These are phyloP conservation scores for Stenocarpella maydis DNA, from an alignment of 2,329 filamentous ascomycete species.

Conservation along the genomic window DNA sequence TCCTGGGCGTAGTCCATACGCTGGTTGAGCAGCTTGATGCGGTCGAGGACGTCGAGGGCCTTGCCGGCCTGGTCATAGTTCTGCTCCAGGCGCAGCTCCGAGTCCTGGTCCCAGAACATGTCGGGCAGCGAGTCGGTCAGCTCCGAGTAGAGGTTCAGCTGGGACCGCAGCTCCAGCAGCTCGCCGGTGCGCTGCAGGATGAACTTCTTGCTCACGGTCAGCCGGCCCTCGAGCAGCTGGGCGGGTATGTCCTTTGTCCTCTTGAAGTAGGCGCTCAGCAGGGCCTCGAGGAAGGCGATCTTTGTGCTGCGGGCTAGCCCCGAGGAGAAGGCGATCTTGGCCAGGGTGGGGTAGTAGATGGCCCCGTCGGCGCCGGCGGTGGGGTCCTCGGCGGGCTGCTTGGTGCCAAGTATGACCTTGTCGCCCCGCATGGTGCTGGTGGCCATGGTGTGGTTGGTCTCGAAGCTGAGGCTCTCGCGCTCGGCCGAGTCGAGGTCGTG, in stretches of 20 bases:
- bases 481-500: conserved; percentile 77
- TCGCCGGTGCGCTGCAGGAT: conserved; percentile 95
- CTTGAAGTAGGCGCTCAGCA: conserved; percentile 84
- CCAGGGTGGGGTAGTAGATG: conserved; percentile 63
- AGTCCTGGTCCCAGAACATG: conserved; percentile 92
- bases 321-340: conserved; percentile 96
- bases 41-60: conserved; percentile 87
- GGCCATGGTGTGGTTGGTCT: conserved; percentile 76
- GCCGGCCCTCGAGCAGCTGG: conserved; percentile 67
- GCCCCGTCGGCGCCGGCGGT: conserved; percentile 55
- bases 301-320: conserved; percentile 93
- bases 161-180: conserved; percentile 85
- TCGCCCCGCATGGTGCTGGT: conserved; percentile 84
- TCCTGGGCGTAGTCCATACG: conserved; percentile 98
- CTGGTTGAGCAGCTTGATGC: conserved; percentile 91
- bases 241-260: conserved; percentile 84
- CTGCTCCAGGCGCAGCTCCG: conserved; percentile 88
- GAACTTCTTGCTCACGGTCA: conserved; percentile 68
- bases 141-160: conserved; percentile 96
- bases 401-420: conserved; percentile 87
- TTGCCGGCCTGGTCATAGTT: conserved; percentile 95
- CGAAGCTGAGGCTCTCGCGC: conserved; percentile 78
- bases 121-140: conserved; percentile 94
- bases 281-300: conserved; percentile 86
- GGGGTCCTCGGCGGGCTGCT: conserved; percentile 54